These are phyloP conservation scores for Phytophthora hybrid DNA, from an alignment of 352 stramenopile species.

Conservation along the genomic window DNA sequence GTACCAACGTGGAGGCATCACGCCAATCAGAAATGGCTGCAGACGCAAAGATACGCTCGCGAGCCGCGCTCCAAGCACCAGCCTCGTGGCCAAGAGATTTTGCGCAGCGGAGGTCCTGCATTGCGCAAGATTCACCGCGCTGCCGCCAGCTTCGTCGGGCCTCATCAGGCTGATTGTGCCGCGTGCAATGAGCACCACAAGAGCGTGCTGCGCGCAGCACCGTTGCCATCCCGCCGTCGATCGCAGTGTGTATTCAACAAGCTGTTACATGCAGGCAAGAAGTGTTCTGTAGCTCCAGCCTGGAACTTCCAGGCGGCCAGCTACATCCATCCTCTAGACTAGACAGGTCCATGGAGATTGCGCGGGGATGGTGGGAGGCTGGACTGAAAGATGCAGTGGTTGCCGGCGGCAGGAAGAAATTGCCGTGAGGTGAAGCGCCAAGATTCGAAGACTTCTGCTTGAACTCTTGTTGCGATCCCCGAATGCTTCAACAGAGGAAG, in stretches of 20 bases:
- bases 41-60: constrained; percentile 27
- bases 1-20: neutral
- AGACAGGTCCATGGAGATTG: neutral
- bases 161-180: constrained; percentile 11
- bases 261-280: too few relatives aligned
- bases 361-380: too few relatives aligned
- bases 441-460: too few relatives aligned
- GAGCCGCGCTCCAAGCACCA: constrained; percentile 22
- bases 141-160: neutral
- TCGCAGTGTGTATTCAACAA: neutral
- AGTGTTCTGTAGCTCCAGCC: neutral
- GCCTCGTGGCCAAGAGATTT: constrained; percentile 19
- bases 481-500: too few relatives aligned
- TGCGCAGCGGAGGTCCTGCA: constrained; percentile 7
- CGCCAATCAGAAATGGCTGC: constrained; percentile 20
- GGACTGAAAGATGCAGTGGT: too few relatives aligned
- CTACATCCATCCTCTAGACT: neutral
- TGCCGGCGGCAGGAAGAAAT: too few relatives aligned
- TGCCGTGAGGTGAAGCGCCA: too few relatives aligned
- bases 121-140: neutral
- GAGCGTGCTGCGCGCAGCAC: constrained; percentile 2
- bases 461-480: too few relatives aligned
- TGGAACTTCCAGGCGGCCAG: neutral
- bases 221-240: neutral
- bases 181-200: constrained; percentile 1